These are phyloP conservation scores for Fraxinus quadrangulata DNA, from an alignment of 257 asterid species.

Conservation along the genomic window DNA sequence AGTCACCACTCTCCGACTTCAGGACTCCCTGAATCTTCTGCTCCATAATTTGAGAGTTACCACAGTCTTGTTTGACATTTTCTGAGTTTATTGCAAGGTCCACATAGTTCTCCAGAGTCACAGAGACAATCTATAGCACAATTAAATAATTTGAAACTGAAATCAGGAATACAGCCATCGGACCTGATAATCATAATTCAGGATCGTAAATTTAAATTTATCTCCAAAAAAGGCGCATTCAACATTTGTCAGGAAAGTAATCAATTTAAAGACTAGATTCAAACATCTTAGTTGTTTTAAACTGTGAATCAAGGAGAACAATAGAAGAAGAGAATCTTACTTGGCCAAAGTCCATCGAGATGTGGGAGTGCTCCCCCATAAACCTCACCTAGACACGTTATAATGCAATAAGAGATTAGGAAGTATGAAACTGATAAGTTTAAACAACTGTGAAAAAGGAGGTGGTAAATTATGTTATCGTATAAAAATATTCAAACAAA, in stretches of 20 bases:
- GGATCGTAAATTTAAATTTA: not conserved
- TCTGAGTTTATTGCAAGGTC: constrained; percentile 32
- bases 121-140: constrained; percentile 44
- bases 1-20: constrained; percentile 32
- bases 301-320: constrained; percentile 1
- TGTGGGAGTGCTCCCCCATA: constrained; percentile 55
- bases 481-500: not conserved
- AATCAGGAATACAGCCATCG: not conserved
- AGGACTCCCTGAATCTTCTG: constrained; percentile 39
- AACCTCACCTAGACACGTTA: constrained; percentile 39
- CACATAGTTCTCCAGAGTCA: constrained; percentile 50
- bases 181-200: not conserved
- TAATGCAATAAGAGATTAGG: not conserved
- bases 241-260: not conserved
- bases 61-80: constrained; percentile 22
- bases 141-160: constrained; percentile 18
- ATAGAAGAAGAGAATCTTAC: constrained; percentile 32
- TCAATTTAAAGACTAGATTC: not conserved
- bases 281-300: not conserved
- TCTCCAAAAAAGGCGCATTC: not conserved
- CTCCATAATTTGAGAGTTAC: constrained; percentile 17
- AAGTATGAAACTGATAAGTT: not conserved
- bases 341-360: constrained; percentile 53
- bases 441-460: not conserved
- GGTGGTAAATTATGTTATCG: not conserved